Evolutionary conservation across 768 basidiomycete species (phyloP).

Genomic region (Phallus indusiatus): DNA sequence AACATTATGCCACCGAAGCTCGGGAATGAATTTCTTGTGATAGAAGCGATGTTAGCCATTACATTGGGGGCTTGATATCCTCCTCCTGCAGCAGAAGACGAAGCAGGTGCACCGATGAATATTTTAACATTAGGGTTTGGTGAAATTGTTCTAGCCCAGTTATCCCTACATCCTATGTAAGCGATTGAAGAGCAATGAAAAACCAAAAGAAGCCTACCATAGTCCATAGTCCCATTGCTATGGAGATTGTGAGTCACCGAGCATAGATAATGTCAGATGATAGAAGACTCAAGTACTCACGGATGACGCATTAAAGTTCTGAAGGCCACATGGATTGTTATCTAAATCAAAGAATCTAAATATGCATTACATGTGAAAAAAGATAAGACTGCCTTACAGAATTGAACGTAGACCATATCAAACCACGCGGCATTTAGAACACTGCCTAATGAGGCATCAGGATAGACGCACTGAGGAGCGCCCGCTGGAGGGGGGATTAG

Average conservation of each 20-base stretch:
- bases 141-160: conserved; percentile 51
- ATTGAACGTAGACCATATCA: conserved; percentile 67
- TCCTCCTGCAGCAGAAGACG: conserved; percentile 43
- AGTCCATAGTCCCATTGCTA: conserved; percentile 40
- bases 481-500: conserved; percentile 30
- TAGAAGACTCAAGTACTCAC: conserved; percentile 26
- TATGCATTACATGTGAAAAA: background rate
- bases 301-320: conserved; percentile 42
- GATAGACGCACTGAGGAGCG: conserved; percentile 52
- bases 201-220: conserved; percentile 16
- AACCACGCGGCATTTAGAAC: conserved; percentile 55
- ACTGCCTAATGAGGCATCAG: conserved; percentile 49
- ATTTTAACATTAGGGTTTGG: conserved; percentile 54
- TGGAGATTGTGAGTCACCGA: conserved; percentile 4
- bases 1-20: conserved; percentile 55
- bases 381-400: conserved; percentile 29
- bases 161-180: conserved; percentile 36
- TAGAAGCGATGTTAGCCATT: conserved; percentile 35
- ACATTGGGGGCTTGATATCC: conserved; percentile 47
- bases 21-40: conserved; percentile 48
- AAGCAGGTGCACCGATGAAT: conserved; percentile 57
- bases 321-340: conserved; percentile 54
- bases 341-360: conserved; percentile 21
- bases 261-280: background rate
- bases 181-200: background rate